Base-by-base conservation (phyloP, 805 yeast genomes). In the Candida railenensis region DNA sequence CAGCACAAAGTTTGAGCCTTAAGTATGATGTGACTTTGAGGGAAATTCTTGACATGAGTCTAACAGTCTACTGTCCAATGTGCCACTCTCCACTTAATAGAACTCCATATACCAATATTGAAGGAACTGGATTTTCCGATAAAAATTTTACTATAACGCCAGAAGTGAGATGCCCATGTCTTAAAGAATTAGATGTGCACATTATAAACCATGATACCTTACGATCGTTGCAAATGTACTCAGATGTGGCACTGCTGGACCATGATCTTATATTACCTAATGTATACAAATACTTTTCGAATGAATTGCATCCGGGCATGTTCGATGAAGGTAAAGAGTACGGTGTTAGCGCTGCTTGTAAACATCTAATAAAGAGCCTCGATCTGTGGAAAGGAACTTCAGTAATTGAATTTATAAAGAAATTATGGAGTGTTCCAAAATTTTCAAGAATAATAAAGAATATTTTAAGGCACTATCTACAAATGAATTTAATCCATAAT, bases 401-500 rank as follows among this genome's bases (percentile, higher is more conserved):
- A 9, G 20, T 30, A 11, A 15, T 8, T 8, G 36, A 14, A 7
- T 8, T 33, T 7, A 33, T 33, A 33, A 4, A 7, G 8, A 14
- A 14, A 8, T 8, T 33, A 12, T 14, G 36, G 18, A 12, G 7
- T 14, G 36, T 33, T 7, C 18, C 36, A 12, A 33, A 15, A 33
- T 33, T 33, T 15, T 7, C 18, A 5, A 33, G 36, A 33, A 33
- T 33, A 12, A 4, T 33, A 5, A 33, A 33, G 18, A 33, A 22
- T 14, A 11, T 45, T 14, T 36, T 46, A 14, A 36, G 52, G 28
- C 33, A 44, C 28, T 50, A 50, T 32, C 22, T 46, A 14, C 25
- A 36, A n/a, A 45, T 46, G 48, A 50, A 50, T 30, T 36, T 44
- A n/a, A 42, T 50, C 20, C 48, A 46, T 39, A 18, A 33, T 18